Evolutionary conservation across 169 alveolate species (phyloP).

Genomic region (Eimeria tenella): DNA sequence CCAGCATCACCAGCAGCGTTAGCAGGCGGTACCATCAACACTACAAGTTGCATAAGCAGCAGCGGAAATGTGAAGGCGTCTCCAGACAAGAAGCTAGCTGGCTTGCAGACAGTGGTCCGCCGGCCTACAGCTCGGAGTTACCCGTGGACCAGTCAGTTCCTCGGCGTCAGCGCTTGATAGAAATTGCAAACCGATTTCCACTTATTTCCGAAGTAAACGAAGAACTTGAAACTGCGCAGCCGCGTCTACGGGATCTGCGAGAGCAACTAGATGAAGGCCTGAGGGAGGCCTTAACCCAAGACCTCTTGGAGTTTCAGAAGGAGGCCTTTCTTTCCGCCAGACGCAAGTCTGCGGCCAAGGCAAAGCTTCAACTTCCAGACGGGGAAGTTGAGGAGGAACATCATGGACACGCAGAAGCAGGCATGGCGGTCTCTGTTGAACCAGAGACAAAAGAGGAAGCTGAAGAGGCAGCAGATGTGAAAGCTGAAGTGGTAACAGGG

Average conservation of each 20-base stretch:
- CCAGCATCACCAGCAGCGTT: not conserved
- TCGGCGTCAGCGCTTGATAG: not conserved
- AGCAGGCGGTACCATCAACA: not conserved
- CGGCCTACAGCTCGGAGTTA: no score
- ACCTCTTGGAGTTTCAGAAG: conserved; percentile 24
- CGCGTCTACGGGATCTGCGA: not conserved
- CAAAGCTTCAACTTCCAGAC: not conserved
- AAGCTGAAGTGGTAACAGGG: not conserved
- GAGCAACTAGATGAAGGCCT: conserved; percentile 52
- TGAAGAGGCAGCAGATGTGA: not conserved
- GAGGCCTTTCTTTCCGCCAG: conserved; percentile 6
- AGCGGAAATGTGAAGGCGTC: not conserved
- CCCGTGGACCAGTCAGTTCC: not conserved
- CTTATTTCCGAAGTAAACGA: no score
- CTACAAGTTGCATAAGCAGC: not conserved
- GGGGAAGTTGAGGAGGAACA: not conserved
- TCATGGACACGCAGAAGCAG: not conserved
- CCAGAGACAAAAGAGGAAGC: not conserved
- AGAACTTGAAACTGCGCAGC: no score
- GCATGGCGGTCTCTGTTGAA: no score
- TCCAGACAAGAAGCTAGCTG: not conserved
- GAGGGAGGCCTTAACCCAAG: conserved; percentile 22
- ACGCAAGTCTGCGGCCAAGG: conserved; percentile 1
- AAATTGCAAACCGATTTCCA: not conserved
- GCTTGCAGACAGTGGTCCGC: not conserved